A percentile compares a stretch with the other conserved stretches of the same genome.
Evolutionary conservation across 176 grass and related monocot genomes (phyloP).

Genomic region (Stipa capillata): DNA sequence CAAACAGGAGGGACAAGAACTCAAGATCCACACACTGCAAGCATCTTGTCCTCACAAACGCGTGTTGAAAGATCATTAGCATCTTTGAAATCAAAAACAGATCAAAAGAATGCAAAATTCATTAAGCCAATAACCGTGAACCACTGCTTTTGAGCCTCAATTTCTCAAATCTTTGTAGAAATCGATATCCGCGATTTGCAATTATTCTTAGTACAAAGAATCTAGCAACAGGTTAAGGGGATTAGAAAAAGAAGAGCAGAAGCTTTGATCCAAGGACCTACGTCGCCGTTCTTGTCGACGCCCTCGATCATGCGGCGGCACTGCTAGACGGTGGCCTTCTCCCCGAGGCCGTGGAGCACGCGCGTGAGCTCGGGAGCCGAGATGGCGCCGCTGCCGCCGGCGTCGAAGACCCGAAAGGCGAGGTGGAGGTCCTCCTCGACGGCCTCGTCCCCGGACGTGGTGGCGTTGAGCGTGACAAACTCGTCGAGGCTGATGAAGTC

Average conservation of each 20-base stretch:
- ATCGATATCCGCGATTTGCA: no score
- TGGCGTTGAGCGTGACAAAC: conserved; percentile 56
- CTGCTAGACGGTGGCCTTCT: conserved; percentile 59
- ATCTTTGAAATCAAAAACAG: no score
- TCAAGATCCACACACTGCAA: not conserved
- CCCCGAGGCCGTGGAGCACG: conserved; percentile 62
- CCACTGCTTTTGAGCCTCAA: no score
- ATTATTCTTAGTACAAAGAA: no score
- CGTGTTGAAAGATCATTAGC: no score
- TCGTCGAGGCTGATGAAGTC: no score
- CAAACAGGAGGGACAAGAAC: not conserved
- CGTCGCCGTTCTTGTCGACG: conserved; percentile 80
- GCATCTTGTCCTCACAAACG: not conserved
- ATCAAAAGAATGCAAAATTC: not conserved
- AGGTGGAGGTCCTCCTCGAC: conserved; percentile 71
- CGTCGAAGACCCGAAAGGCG: conserved; percentile 77
- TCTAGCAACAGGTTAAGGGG: not conserved
- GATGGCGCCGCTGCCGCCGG: conserved; percentile 65
- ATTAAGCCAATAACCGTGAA: no score
- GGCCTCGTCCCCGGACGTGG: conserved; percentile 17
- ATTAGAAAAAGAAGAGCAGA: no score
- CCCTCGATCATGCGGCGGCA: conserved; percentile 87
- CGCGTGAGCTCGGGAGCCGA: conserved; percentile 76
- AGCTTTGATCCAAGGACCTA: not conserved
- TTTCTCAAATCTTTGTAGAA: no score